These are phyloP conservation scores for Salix dunnii DNA, from an alignment of 345 rosid species.

Conservation along the genomic window DNA sequence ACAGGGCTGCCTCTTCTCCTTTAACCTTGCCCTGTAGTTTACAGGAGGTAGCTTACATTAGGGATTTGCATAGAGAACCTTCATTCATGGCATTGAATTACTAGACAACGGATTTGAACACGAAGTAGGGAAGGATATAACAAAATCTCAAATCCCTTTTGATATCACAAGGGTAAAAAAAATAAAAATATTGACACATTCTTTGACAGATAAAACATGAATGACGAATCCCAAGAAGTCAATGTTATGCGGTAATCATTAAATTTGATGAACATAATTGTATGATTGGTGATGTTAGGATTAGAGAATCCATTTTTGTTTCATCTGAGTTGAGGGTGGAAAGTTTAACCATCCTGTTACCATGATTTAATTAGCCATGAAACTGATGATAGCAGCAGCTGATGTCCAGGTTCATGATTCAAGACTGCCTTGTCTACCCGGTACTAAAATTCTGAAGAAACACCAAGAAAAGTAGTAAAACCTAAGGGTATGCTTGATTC, in stretches of 20 bases:
- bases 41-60: neutral
- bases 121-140: neutral
- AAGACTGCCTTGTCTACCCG: neutral
- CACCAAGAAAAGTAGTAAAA: no score
- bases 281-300: neutral
- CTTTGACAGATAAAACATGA: neutral
- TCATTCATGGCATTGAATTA: neutral
- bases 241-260: neutral
- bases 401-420: neutral
- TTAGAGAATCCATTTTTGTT: neutral
- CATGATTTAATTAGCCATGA: neutral
- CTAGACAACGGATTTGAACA: neutral
- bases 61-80: neutral
- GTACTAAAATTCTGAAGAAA: no score
- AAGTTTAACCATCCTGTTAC: neutral
- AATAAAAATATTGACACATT: neutral
- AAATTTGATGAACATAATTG: neutral
- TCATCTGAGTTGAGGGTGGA: neutral
- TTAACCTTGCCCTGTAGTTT: no score
- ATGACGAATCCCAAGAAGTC: neutral
- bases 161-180: neutral
- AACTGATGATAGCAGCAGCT: neutral
- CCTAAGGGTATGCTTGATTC: no score
- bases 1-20: no score
- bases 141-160: neutral